Base-by-base conservation (phyloP, 352 stramenopile species). In the Pythium inflatum region DNA sequence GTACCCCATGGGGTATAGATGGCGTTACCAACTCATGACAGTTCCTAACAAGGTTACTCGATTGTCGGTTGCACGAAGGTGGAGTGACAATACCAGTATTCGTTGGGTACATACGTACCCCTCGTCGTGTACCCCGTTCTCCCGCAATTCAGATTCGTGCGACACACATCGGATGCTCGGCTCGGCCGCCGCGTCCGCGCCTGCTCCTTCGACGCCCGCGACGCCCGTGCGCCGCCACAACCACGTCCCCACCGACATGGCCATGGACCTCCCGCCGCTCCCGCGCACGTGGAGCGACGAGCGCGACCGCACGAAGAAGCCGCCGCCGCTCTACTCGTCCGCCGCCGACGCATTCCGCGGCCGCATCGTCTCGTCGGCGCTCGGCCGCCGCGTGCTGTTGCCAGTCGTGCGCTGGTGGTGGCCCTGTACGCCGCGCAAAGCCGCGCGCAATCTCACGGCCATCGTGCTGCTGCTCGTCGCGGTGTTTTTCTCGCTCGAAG, bases 401-500 rank as follows among this genome's bases (percentile, higher is more conserved):
- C 62, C 62, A 4, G 28, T 58, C 34, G 48, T 69, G 41, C 63
- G 63, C 57, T 66, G 40, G 27, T 72, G 62, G 57, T 76, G 70
- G 62, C 63, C 70, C 16, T 68, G 43, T 27, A 72, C 63, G 40
- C 58, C 58, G 14, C 57, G 59, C 3, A 71, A 72, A 31, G 24
- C 69, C 27, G 41, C 55, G 41, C 63, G 70, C 40, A 72, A 71
- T 25, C n/a, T 25, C 28, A 12, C 33, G 16, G 58, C 66, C 41
- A 27, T 91, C 2, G 22, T 79, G 55, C 28, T 84, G 34, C 27
- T 88, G 12, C 53, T 54, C 1, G 55, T 57, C 5, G 56, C 76
- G n/a, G 33, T 62, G 20, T 49, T 89, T 3, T 14, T 81, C 40
- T 40, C 70, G 53, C 54, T 91, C n/a, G 85, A 92, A 25, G 50